Evolutionary conservation across 768 basidiomycete species (phyloP), one percentile per base, ranked within the genome.

Genomic region (Suillus hirtellus): DNA sequence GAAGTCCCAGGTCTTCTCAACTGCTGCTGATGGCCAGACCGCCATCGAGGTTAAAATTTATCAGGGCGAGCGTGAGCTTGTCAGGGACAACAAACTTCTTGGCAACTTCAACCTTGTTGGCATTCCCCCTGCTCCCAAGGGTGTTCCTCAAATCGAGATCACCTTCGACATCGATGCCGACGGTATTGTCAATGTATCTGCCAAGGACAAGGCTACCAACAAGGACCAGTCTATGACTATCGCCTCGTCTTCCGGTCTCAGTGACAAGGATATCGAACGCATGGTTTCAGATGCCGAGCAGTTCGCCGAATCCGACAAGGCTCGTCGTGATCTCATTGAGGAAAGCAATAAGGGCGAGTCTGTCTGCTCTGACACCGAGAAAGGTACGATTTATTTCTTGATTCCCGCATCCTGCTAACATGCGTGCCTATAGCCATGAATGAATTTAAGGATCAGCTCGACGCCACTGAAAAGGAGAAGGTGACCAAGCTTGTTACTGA

Each of bases 51-150:
- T 99, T 77, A 99, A 99, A 88, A 95, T 99, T 70, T 99, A 87
- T 85, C 97, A 99, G 80, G 97, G 97, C 72, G 97, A 99, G 83
- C 96, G 97, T 81, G 97, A 98, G 75, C 88, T 99, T 69, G 96
- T 98, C 63, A 85, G 92, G 61, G 97, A 99, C 82, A 99, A 99
- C 89, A 99, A 99, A 80, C 80, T 98, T 8, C 90, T 99, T 63
- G 97, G 97, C 66, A 96, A 98, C 83, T 99, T 99, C 90, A 97
- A 98, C 81, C 92, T 99, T 65, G 94, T 96, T 64, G 97, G 96
- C 59, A 95, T 99, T 63, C 96, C 97, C 6, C 89, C 89, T 40
- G 87, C 88, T 14, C 87, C 86, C 46, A 89, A 88, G 79, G 86
- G 86, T 70, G 84, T 90, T 34, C 89, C 89, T 62, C 90, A 91